Conservation (phyloP, 306 rosid genomes). For the Senna tora region DNA sequence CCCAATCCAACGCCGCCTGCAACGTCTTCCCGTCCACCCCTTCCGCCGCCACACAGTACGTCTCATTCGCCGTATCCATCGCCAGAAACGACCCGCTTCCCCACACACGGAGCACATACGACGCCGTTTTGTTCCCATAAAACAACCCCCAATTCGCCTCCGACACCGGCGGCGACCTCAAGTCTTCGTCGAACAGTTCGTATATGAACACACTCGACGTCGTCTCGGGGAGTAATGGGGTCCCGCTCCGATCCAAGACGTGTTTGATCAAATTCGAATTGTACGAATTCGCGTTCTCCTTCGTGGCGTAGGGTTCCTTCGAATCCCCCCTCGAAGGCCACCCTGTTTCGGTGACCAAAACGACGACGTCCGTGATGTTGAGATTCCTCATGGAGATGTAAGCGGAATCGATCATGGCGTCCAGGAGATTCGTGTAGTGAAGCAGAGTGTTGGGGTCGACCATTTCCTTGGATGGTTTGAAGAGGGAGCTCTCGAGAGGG, state of each 20-base stretch:
- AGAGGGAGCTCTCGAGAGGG: conserved; percentile 72
- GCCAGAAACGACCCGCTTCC: conserved; percentile 81
- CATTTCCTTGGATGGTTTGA: conserved; percentile 82
- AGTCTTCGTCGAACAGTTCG: conserved; percentile 78
- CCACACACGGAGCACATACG: conserved; percentile 76
- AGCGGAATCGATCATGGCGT: conserved; percentile 89
- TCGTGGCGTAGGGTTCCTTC: conserved; percentile 74
- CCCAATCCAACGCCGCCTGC: conserved; percentile 95
- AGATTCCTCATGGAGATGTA: conserved; percentile 85
- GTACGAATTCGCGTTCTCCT: conserved; percentile 67
- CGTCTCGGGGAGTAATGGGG: conserved; percentile 78
- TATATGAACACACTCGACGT: conserved; percentile 77
- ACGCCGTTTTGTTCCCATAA: conserved; percentile 67
- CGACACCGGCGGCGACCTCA: conserved; percentile 78
- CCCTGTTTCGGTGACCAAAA: conserved; percentile 80
- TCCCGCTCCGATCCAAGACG: conserved; percentile 73
- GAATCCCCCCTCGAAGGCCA: conserved; percentile 91
- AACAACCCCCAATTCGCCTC: conserved; percentile 91
- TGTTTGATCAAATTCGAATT: conserved; percentile 87
- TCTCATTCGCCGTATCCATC: conserved; percentile 71
- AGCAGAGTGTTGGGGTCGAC: conserved; percentile 90
- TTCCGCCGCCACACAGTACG: conserved; percentile 70
- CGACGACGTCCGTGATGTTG: conserved; percentile 67
- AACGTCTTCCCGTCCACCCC: conserved; percentile 64
- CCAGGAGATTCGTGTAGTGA: conserved; percentile 78